phyloP scores from a whole-genome alignment of 371 early-diverging fungal species.

The Mortierella sp. region DNA sequence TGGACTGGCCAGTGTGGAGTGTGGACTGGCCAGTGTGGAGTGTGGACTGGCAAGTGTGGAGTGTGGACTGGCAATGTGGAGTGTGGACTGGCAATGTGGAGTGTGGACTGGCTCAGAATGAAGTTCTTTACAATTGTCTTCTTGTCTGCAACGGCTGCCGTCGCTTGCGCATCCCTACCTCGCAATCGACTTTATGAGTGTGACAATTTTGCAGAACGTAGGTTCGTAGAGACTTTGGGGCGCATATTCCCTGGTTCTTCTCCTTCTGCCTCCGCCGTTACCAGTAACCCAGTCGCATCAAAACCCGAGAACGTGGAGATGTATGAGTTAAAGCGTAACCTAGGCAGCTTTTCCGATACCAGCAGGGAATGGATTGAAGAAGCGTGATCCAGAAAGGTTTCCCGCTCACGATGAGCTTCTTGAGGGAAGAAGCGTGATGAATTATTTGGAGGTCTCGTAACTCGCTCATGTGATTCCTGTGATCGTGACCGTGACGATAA shows the following conservation, averaged over 20 bases:
- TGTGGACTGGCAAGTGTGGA: background rate
- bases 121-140: conserved; percentile 20
- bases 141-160: conserved; percentile 26
- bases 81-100: too few species aligned
- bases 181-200: conserved; percentile 10
- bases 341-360: background rate
- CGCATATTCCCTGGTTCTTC: background rate
- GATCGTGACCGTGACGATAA: background rate
- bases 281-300: background rate
- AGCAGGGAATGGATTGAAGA: background rate
- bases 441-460: background rate
- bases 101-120: conserved; percentile 1
- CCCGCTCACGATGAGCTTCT: conserved; percentile 4
- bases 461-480: background rate
- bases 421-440: conserved; percentile 1
- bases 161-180: conserved; percentile 21
- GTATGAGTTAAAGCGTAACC: background rate
- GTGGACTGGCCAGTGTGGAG: too few species aligned
- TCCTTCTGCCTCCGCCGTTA: background rate
- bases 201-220: conserved; percentile 15
- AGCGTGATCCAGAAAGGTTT: background rate
- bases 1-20: too few species aligned
- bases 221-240: background rate
- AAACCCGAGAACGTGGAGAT: background rate
- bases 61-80: too few species aligned